phyloP scores from a whole-genome alignment of 331 rosid species.

The Pyrus hybrid region DNA sequence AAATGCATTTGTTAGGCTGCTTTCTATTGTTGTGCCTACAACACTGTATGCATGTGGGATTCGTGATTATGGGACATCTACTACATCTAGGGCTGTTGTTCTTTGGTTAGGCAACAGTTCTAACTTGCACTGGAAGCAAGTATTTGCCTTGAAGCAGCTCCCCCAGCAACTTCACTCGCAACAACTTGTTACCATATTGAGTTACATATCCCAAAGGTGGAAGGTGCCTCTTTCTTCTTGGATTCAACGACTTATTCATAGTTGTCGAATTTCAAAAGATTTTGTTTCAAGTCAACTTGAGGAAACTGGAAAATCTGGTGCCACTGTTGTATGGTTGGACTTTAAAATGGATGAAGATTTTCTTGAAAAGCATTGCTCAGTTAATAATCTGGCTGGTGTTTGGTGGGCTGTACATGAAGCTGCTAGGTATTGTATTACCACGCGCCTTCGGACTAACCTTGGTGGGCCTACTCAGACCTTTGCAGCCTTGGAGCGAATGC shows the following conservation, averaged over 20 bases:
- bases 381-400: slow-evolving; percentile 82
- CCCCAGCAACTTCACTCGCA: slow-evolving; percentile 67
- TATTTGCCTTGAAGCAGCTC: slow-evolving; percentile 83
- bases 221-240: slow-evolving; percentile 91
- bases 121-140: slow-evolving; percentile 82
- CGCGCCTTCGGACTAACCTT: slow-evolving; percentile 87
- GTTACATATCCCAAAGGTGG: slow-evolving; percentile 94
- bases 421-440: slow-evolving; percentile 77
- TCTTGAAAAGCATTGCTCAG: slow-evolving; percentile 62
- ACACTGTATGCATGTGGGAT: slow-evolving; percentile 76
- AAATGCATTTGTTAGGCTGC: slow-evolving; percentile 54
- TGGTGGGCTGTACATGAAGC: slow-evolving; percentile 98
- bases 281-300: slow-evolving; percentile 47
- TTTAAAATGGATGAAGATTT: slow-evolving; percentile 64
- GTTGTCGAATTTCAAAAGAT: slow-evolving; percentile 68
- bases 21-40: slow-evolving; percentile 66
- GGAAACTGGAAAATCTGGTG: slow-evolving; percentile 50
- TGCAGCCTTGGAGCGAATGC: slow-evolving; percentile 94
- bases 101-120: slow-evolving; percentile 39
- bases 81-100: slow-evolving; percentile 37
- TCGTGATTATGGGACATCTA: slow-evolving; percentile 39
- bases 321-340: slow-evolving; percentile 58
- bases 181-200: slow-evolving; percentile 84
- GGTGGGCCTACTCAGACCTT: slow-evolving; percentile 99
- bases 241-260: slow-evolving; percentile 83